Conservation (phyloP, 331 rosid genomes). For the Quercus tomentella region DNA sequence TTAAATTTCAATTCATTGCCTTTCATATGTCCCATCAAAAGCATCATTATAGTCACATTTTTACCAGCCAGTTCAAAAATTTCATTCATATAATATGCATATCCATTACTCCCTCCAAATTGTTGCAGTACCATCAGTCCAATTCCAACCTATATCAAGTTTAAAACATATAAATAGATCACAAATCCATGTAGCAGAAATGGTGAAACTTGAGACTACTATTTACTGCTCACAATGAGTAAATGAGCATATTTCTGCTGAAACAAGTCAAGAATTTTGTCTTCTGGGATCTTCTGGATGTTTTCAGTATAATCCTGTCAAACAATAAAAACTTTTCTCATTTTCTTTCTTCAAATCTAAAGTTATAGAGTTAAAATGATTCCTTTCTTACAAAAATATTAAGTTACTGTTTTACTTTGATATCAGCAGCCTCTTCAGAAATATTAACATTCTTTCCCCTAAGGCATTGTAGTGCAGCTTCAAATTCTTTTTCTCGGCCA, state of each 20-base stretch:
- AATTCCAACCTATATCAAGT: conserved; percentile 31
- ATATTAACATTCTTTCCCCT: too few relatives aligned
- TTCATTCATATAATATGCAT: conserved; percentile 25
- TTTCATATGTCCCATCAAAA: neutral
- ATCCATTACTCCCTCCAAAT: conserved; percentile 26
- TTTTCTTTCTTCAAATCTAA: too few relatives aligned
- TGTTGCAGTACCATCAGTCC: conserved; percentile 39
- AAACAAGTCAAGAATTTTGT: conserved; percentile 26
- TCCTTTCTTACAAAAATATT: too few relatives aligned
- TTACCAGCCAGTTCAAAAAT: conserved; percentile 39
- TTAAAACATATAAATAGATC: neutral
- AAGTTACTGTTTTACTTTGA: too few relatives aligned
- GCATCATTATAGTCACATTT: neutral
- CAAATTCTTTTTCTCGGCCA: too few relatives aligned
- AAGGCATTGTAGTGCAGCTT: too few relatives aligned
- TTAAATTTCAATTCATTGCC: too few relatives aligned
- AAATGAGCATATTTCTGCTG: conserved; percentile 27
- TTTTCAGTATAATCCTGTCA: neutral
- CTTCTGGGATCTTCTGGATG: neutral
- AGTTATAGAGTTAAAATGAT: too few relatives aligned
- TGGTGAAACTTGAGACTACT: neutral
- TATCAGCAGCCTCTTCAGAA: too few relatives aligned
- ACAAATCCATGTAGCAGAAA: neutral
- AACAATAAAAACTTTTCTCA: too few relatives aligned
- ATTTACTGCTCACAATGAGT: conserved; percentile 19